A percentile compares a stretch with the other conserved stretches of the same genome.
Conservation (phyloP, 2,329 filamentous ascomycete genomes). For the Aaosphaeria arxii region DNA sequence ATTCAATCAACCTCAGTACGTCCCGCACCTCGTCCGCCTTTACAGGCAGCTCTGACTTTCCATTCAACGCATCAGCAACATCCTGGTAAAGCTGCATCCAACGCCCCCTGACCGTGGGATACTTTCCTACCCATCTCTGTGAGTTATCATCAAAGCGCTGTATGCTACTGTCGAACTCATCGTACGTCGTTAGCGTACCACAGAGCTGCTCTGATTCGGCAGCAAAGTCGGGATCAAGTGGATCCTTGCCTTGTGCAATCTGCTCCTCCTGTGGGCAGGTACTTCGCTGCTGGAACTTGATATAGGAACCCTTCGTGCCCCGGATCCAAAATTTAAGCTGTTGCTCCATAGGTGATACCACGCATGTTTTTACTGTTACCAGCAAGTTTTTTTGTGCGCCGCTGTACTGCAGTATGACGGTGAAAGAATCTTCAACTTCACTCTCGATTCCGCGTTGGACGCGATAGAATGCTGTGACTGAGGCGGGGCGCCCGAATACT, state of each 20-base stretch:
- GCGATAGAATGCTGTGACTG: neutral
- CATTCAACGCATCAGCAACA: neutral
- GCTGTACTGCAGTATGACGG: slow-evolving; percentile 3
- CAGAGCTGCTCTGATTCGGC: neutral
- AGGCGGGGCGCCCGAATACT: neutral
- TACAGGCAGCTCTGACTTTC: neutral
- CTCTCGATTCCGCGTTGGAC: neutral
- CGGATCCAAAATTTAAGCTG: neutral
- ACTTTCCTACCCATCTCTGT: neutral
- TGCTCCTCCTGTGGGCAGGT: neutral
- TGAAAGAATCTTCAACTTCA: slow-evolving; percentile 5
- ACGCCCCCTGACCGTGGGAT: neutral
- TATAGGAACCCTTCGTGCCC: neutral
- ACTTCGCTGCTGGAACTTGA: neutral
- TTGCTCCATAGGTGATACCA: neutral
- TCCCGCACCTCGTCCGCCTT: neutral
- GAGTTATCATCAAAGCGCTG: neutral
- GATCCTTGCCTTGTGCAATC: neutral
- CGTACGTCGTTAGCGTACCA: neutral
- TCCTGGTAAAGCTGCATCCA: neutral
- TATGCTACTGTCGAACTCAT: neutral
- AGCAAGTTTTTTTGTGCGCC: neutral
- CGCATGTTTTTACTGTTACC: neutral
- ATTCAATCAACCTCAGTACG: neutral
- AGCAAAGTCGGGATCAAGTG: neutral